Conservation (phyloP, 192 early-diverging fungal genomes). For the Blastocladiella britannica region DNA sequence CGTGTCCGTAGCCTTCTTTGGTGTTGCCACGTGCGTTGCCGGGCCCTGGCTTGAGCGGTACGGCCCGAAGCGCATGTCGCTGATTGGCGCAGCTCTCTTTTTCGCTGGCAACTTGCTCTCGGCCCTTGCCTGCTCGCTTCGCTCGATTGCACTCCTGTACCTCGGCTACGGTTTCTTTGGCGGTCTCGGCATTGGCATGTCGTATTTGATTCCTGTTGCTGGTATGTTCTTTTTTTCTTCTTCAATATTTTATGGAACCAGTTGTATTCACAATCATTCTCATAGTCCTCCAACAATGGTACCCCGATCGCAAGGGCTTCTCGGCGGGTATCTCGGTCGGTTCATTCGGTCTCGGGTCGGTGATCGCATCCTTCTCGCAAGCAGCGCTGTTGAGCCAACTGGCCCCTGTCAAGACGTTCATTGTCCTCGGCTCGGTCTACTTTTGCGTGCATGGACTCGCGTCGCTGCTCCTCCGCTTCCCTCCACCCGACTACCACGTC, state of each 20-base stretch:
- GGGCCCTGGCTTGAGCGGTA: conserved; percentile 40
- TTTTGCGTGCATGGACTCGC: conserved; percentile 34
- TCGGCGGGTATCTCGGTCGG: conserved; percentile 44
- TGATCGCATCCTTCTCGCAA: conserved; percentile 44
- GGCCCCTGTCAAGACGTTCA: conserved; percentile 35
- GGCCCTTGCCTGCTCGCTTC: conserved; percentile 25
- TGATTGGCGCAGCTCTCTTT: conserved; percentile 23
- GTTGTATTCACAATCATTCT: too few relatives aligned
- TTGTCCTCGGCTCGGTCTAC: conserved; percentile 40
- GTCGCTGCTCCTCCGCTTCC: conserved; percentile 30
- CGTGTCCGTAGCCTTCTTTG: conserved; percentile 33
- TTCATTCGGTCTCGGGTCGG: conserved; percentile 52
- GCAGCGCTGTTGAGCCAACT: conserved; percentile 29
- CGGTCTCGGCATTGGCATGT: conserved; percentile 35
- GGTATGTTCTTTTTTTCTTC: background rate
- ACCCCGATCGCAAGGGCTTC: conserved; percentile 31
- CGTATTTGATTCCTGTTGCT: conserved; percentile 38
- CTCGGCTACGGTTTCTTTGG: conserved; percentile 42
- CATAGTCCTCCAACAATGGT: conserved; percentile 41
- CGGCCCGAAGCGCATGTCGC: conserved; percentile 24
- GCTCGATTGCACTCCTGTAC: conserved; percentile 35
- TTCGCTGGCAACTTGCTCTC: conserved; percentile 30
- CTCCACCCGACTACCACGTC: conserved; percentile 35
- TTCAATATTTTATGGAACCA: too few relatives aligned
- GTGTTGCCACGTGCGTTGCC: conserved; percentile 26